These are phyloP conservation scores for Tetradesmus lagerheimii DNA, from an alignment of 139 green algal species.

Conservation along the genomic window DNA sequence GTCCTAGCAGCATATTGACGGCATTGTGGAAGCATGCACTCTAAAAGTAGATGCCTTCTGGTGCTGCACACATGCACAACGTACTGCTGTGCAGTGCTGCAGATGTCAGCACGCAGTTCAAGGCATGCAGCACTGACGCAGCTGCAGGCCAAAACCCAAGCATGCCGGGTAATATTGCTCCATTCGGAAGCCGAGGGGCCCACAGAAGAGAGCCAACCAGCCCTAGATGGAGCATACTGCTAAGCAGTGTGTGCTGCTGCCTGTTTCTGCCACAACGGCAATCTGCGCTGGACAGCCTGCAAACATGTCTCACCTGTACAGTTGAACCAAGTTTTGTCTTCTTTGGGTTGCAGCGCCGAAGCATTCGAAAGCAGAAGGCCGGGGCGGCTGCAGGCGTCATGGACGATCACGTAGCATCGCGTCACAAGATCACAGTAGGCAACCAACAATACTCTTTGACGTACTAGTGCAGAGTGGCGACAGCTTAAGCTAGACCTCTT, in stretches of 20 bases:
- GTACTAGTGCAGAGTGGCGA: too few species aligned
- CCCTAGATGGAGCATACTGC: conserved; percentile 29
- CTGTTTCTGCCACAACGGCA: not conserved
- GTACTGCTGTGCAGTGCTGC: not conserved
- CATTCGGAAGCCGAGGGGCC: conserved; percentile 34
- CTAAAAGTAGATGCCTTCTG: not conserved
- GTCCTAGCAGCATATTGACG: too few species aligned
- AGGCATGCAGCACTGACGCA: conserved; percentile 3
- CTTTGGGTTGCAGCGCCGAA: not conserved
- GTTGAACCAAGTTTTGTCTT: too few species aligned
- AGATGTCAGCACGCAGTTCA: conserved; percentile 33
- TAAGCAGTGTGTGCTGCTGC: not conserved
- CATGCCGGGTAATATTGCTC: conserved; percentile 10
- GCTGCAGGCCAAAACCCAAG: conserved; percentile 19
- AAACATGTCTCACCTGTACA: too few species aligned
- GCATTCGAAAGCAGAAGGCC: not conserved
- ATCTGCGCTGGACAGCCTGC: not conserved
- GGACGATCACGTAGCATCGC: not conserved
- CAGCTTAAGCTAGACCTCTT: too few species aligned
- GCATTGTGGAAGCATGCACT: too few species aligned
- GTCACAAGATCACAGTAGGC: too few species aligned
- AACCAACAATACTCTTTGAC: too few species aligned
- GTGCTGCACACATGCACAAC: not conserved
- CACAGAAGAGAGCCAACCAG: conserved; percentile 12
- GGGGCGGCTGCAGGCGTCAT: not conserved